A percentile compares a stretch with the other conserved stretches of the same genome.
phyloP scores from a whole-genome alignment of 2,329 filamentous ascomycete genomes.

The Penicillium sp. region DNA sequence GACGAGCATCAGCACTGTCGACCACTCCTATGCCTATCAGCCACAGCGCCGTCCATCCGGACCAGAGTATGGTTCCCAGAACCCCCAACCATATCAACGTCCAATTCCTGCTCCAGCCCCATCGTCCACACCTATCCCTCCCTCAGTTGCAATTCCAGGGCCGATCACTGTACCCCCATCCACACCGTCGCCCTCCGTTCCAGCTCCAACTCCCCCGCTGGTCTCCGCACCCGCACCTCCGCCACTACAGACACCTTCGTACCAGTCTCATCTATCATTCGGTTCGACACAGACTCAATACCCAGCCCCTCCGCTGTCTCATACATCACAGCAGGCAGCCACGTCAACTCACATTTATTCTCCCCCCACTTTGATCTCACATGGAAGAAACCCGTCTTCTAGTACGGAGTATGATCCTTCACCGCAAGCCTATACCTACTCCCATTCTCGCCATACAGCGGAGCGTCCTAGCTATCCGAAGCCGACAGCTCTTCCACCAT shows the following conservation, averaged over 20 bases:
- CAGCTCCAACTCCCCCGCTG: conserved; percentile 40
- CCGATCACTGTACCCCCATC: conserved; percentile 19
- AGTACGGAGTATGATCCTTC: conserved; percentile 38
- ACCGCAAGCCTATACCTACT: conserved; percentile 31
- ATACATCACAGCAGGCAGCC: conserved; percentile 48
- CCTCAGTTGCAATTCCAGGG: conserved; percentile 35
- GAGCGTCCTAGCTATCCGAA: conserved; percentile 35
- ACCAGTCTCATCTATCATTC: conserved; percentile 50
- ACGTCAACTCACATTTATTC: conserved; percentile 40
- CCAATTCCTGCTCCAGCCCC: conserved; percentile 41
- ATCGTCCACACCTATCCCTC: conserved; percentile 38
- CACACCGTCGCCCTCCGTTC: conserved; percentile 33
- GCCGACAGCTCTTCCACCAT: conserved; percentile 30
- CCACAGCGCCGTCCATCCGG: conserved; percentile 55
- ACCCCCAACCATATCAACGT: conserved; percentile 40
- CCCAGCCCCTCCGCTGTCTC: conserved; percentile 46
- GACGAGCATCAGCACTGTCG: conserved; percentile 63
- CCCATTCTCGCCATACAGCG: conserved; percentile 26
- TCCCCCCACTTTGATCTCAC: conserved; percentile 40
- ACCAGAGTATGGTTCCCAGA: conserved; percentile 48
- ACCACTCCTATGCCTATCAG: conserved; percentile 49
- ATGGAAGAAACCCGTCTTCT: conserved; percentile 39
- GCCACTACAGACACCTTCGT: conserved; percentile 27
- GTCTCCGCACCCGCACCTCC: conserved; percentile 31
- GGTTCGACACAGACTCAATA: conserved; percentile 48